These are phyloP conservation scores for Melastoma malabathricum DNA, from an alignment of 345 rosid genomes.

Conservation along the genomic window DNA sequence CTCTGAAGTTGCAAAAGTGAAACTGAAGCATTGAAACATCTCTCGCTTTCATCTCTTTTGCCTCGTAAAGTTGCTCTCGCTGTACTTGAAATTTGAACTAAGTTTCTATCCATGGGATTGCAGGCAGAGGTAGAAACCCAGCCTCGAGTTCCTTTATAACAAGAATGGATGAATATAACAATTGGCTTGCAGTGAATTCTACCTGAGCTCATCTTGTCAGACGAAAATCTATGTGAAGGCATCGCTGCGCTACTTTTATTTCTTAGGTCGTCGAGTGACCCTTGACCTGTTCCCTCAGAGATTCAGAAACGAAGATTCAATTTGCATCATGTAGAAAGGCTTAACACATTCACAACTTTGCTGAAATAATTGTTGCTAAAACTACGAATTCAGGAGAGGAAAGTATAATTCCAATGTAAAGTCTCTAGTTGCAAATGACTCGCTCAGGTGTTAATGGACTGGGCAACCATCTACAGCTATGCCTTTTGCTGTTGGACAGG, in stretches of 20 bases:
- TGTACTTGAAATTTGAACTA: too few relatives aligned
- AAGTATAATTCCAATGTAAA: too few relatives aligned
- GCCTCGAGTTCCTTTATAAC: constrained; percentile 74
- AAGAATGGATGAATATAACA: constrained; percentile 80
- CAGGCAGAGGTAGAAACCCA: constrained; percentile 71
- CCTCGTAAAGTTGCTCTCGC: too few relatives aligned
- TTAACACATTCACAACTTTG: too few relatives aligned
- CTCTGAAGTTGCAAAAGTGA: constrained; percentile 76
- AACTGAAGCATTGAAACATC: constrained; percentile 1
- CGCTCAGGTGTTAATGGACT: constrained; percentile 14
- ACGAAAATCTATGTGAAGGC: neutral
- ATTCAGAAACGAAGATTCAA: too few relatives aligned
- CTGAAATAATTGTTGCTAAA: too few relatives aligned
- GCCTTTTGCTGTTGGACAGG: constrained; percentile 71
- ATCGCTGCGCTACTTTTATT: neutral
- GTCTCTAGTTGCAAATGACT: too few relatives aligned
- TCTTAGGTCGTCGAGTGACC: neutral
- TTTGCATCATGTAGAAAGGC: too few relatives aligned
- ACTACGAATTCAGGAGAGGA: too few relatives aligned
- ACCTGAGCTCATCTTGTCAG: constrained; percentile 12
- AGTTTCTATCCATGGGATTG: constrained; percentile 2
- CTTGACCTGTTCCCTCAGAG: neutral
- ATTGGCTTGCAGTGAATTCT: constrained; percentile 35
- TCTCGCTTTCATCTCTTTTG: neutral
- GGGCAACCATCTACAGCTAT: constrained; percentile 49